Conservation (phyloP, 1,139 yeast species). For the Arxiozyma telluris region DNA sequence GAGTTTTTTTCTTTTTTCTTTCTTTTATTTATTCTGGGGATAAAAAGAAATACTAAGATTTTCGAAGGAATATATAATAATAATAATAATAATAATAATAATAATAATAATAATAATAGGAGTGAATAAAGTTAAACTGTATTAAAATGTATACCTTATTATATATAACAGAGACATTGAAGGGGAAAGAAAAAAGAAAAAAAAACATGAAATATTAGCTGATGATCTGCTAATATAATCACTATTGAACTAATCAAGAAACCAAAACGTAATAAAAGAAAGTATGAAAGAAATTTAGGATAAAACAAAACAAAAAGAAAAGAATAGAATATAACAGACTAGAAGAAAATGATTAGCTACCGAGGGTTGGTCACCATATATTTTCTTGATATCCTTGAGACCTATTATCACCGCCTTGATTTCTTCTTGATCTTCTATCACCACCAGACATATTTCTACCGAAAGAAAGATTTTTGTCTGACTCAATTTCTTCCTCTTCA, state of each 20-base stretch:
- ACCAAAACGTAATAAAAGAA: background rate
- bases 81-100: no score
- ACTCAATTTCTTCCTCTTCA: constrained; percentile 1
- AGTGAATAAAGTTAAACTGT: no score
- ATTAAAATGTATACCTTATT: no score
- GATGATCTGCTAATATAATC: background rate
- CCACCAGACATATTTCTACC: background rate
- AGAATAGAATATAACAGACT: no score
- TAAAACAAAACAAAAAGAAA: background rate
- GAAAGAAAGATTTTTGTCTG: background rate
- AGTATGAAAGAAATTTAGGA: background rate
- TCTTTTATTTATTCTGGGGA: background rate
- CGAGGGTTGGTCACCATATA: constrained; percentile 2
- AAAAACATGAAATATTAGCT: no score
- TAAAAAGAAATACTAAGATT: background rate
- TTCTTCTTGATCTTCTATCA: background rate
- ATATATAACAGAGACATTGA: no score
- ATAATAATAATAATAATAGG: no score
- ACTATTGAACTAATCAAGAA: constrained; percentile 9
- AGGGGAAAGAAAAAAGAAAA: background rate
- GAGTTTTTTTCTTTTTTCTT: background rate
- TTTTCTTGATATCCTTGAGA: background rate
- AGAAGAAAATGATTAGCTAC: background rate
- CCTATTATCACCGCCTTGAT: background rate
- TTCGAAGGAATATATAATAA: no score